A percentile compares a stretch with the other conserved stretches of the same genome.
These are phyloP conservation scores for Durusdinium trenchii DNA, from an alignment of 73 alveolate genomes.

Conservation along the genomic window DNA sequence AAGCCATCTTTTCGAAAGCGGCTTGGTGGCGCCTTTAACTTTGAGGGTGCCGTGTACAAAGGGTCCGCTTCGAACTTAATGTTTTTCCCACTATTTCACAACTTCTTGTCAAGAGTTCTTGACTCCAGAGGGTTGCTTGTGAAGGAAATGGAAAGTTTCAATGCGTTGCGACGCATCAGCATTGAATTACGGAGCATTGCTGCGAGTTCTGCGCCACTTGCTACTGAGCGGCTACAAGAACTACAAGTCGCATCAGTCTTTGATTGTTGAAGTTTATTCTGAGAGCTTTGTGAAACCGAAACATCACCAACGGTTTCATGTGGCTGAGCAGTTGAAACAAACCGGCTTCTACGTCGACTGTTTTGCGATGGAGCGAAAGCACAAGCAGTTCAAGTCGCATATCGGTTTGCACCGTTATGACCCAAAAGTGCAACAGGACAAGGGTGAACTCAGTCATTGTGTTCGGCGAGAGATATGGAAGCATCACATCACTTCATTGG, in stretches of 20 bases:
- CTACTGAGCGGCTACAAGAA: neutral
- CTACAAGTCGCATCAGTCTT: neutral
- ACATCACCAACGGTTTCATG: neutral
- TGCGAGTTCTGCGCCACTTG: too few relatives aligned
- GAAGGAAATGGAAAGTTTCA: neutral
- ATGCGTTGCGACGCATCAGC: neutral
- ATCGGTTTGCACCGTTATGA: conserved; percentile 21
- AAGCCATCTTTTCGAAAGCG: neutral
- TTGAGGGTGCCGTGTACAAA: neutral
- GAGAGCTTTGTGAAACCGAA: neutral
- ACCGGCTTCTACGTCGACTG: neutral
- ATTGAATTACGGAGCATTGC: neutral
- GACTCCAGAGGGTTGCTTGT: neutral
- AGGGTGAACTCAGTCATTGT: neutral
- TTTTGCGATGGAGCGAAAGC: neutral
- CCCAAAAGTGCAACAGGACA: neutral
- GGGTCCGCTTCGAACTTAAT: neutral
- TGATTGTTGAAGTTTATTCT: neutral
- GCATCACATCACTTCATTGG: neutral
- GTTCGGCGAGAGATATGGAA: neutral
- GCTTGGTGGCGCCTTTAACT: neutral
- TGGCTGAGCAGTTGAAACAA: neutral
- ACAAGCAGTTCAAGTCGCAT: neutral
- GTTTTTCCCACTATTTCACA: neutral
- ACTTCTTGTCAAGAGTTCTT: neutral